phyloP scores from a whole-genome alignment of 441 rosid genomes.

The Erodium moschatum region DNA sequence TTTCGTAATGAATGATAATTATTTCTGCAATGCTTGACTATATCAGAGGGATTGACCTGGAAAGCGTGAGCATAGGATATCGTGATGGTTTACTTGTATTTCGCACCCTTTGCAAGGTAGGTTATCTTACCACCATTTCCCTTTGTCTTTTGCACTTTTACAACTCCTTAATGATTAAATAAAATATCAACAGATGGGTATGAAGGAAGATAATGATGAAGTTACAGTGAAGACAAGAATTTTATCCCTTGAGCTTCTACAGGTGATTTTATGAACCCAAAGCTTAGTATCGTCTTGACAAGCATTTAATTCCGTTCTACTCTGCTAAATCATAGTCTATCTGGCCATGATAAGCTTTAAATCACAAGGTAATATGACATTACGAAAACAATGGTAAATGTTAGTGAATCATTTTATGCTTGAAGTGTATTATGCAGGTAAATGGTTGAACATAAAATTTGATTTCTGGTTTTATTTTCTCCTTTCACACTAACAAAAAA shows the following conservation, averaged over 20 bases:
- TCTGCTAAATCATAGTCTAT: not conserved
- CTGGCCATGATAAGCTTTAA: not conserved
- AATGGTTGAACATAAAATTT: not conserved
- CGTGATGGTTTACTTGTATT: slow-evolving; percentile 92
- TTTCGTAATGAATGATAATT: slow-evolving; percentile 16
- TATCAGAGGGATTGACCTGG: slow-evolving; percentile 82
- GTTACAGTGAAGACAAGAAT: slow-evolving; percentile 85
- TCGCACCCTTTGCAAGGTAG: slow-evolving; percentile 98
- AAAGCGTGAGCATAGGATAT: slow-evolving; percentile 87
- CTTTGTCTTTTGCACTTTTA: slow-evolving; percentile 22
- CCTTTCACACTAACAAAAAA: too few relatives aligned
- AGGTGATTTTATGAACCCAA: slow-evolving; percentile 38
- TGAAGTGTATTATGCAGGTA: not conserved
- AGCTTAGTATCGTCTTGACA: not conserved
- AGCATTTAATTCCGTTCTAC: not conserved
- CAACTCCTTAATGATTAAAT: slow-evolving; percentile 19
- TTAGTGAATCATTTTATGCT: not conserved
- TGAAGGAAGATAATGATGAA: slow-evolving; percentile 98
- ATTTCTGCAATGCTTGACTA: slow-evolving; percentile 16
- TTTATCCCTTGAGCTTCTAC: slow-evolving; percentile 95
- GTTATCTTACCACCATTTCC: slow-evolving; percentile 23
- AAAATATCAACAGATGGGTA: slow-evolving; percentile 66
- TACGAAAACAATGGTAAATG: not conserved
- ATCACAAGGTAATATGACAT: not conserved
- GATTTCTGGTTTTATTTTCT: not conserved